Base-by-base conservation (phyloP, 208 protist genomes). In the Spongospora subterranea region DNA sequence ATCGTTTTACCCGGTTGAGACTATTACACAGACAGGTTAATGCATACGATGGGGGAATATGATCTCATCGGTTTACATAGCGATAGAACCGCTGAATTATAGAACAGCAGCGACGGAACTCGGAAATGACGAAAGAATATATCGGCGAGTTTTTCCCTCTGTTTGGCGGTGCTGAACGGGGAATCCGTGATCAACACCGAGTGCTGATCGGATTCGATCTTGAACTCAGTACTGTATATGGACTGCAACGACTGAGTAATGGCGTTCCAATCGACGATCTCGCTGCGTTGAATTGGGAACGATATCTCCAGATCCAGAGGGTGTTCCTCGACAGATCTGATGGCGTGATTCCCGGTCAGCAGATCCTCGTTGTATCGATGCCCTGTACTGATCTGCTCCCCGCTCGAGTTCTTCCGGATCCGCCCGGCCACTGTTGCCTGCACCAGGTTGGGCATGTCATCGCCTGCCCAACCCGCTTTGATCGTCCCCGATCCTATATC, bases 211-310 rank as follows among this genome's bases (percentile, higher is more conserved):
- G 17, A 40, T 20, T 82, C 71, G n/a, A 82, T n/a, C 6, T 24
- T 24, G 71, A 82, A 35, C 6, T 82, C 71, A 35, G 6, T 6
- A 35, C 17, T n/a, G 71, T 82, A 82, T 6, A 82, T 35, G 11
- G n/a, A 82, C 17, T 6, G 17, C 17, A 82, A 43, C 6, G 71
- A 40, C 71, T 82, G 71, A 6, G 6, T 6, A n/a, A 82, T n/a
- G 40, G 71, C 71, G 71, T 43, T 82, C 71, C 71, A 82, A 39
- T 82, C 71, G 13, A 82, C 71, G 71, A 82, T 82, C 71, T 82
- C 71, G 35, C 40, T 13, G 71, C 40, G 71, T 20, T 82, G 17
- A 6, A 82, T 6, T 40, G 71, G 71, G 6, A 35, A 82, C 71
- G n/a, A 20, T 6, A 82, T 6, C 71, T 82, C 71, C 6, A 82